A percentile compares a stretch with the other conserved stretches of the same genome.
These are phyloP conservation scores for Kwoniella heveanensis DNA, from an alignment of 768 basidiomycete genomes.

Conservation along the genomic window DNA sequence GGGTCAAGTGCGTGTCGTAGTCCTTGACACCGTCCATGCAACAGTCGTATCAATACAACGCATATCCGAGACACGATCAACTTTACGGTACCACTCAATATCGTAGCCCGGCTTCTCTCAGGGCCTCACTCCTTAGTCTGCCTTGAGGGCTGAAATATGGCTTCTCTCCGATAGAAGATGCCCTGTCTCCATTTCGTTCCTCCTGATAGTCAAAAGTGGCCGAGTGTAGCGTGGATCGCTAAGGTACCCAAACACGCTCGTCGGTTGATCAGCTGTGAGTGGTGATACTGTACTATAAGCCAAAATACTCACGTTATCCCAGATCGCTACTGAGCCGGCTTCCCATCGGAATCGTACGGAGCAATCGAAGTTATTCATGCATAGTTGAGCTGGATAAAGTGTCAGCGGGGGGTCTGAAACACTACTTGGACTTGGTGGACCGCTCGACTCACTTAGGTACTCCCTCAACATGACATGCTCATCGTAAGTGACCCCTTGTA, in stretches of 20 bases:
- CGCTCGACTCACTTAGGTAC: conserved; percentile 16
- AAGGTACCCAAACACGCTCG: no score
- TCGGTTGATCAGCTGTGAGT: no score
- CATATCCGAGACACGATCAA: no score
- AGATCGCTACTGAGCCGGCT: conserved; percentile 63
- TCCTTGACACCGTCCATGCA: no score
- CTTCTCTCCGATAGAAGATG: conserved; percentile 63
- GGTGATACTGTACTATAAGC: no score
- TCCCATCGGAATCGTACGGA: conserved; percentile 62
- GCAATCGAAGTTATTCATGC: conserved; percentile 62
- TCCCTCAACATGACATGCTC: conserved; percentile 59
- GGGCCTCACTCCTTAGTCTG: conserved; percentile 1
- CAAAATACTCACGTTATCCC: conserved; percentile 59
- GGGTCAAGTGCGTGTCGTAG: no score
- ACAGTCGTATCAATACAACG: no score
- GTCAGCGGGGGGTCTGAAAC: no score
- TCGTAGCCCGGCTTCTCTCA: conserved; percentile 16
- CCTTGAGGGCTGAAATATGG: conserved; percentile 60
- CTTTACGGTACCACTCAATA: no score
- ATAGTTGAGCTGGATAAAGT: conserved; percentile 9
- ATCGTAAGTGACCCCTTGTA: conserved; percentile 58
- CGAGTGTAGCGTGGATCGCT: conserved; percentile 23
- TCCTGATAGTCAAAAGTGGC: conserved; percentile 57
- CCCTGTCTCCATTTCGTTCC: conserved; percentile 60
- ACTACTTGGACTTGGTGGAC: no score